These are phyloP conservation scores for Austroboletus eburneus DNA, from an alignment of 768 basidiomycete genomes.

Conservation along the genomic window DNA sequence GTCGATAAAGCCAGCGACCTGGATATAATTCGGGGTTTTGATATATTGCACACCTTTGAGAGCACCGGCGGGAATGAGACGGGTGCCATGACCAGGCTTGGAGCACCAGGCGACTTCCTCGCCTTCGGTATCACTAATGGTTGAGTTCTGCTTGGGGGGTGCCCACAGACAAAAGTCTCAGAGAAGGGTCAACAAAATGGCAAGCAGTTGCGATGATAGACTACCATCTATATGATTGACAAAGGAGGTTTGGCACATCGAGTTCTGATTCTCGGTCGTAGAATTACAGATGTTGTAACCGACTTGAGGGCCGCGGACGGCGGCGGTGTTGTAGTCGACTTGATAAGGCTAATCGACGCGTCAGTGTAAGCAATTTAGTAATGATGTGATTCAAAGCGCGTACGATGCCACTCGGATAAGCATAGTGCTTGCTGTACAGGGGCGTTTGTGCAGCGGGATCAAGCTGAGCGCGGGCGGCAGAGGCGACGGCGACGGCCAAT, in stretches of 20 bases:
- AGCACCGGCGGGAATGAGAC: constrained; percentile 65
- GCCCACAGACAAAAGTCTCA: constrained; percentile 76
- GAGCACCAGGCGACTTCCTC: constrained; percentile 76
- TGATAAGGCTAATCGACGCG: no score
- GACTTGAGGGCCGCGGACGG: constrained; percentile 52
- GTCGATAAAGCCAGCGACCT: constrained; percentile 62
- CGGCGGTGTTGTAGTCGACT: constrained; percentile 38
- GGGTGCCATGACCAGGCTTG: constrained; percentile 65
- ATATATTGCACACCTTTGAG: constrained; percentile 65
- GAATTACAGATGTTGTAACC: constrained; percentile 72
- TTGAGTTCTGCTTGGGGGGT: constrained; percentile 42
- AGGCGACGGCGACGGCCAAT: constrained; percentile 29
- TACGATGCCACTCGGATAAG: constrained; percentile 42
- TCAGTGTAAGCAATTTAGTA: constrained; percentile 71
- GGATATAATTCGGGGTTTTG: constrained; percentile 53
- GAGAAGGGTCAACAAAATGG: constrained; percentile 16
- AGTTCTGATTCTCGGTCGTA: constrained; percentile 56
- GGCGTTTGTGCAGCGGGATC: constrained; percentile 45
- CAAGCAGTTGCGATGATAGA: not conserved
- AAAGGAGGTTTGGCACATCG: constrained; percentile 66
- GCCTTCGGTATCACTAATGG: constrained; percentile 65
- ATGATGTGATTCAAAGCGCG: constrained; percentile 24
- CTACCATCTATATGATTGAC: constrained; percentile 50
- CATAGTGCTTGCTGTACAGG: constrained; percentile 42
- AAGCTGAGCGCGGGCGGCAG: constrained; percentile 28